Evolutionary conservation across 345 rosid species (phyloP).

Genomic region (Lumnitzera littorea): DNA sequence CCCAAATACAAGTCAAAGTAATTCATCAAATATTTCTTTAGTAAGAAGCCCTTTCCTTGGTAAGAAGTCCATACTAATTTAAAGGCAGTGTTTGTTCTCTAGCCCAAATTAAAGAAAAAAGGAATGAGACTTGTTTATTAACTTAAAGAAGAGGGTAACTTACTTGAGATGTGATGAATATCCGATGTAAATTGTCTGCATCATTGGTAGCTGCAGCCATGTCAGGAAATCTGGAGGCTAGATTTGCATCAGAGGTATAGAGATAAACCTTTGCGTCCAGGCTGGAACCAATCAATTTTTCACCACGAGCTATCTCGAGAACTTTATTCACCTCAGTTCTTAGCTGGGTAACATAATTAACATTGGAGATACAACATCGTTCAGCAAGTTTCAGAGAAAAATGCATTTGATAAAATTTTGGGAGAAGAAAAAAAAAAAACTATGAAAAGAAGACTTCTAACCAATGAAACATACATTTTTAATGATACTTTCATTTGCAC

Average conservation of each 20-base stretch:
- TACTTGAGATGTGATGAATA: conserved; percentile 92
- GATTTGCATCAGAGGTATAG: conserved; percentile 41
- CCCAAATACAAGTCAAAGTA: too few species aligned
- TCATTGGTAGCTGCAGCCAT: conserved; percentile 53
- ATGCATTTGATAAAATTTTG: neutral
- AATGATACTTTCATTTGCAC: too few species aligned
- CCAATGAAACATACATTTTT: too few species aligned
- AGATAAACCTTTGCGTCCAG: conserved; percentile 85
- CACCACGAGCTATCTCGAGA: conserved; percentile 75
- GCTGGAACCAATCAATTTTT: conserved; percentile 86
- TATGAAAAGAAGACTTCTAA: too few species aligned
- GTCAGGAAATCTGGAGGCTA: conserved; percentile 44
- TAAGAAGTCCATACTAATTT: too few species aligned
- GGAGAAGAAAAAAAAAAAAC: neutral
- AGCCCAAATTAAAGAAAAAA: neutral
- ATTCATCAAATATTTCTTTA: too few species aligned
- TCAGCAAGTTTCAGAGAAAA: neutral
- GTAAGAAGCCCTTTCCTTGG: too few species aligned
- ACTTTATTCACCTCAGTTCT: conserved; percentile 95
- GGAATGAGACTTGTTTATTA: neutral
- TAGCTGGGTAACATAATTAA: conserved; percentile 38
- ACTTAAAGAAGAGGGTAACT: neutral
- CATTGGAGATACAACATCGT: conserved; percentile 4
- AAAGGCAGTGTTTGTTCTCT: neutral
- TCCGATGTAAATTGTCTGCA: conserved; percentile 61